phyloP scores from a whole-genome alignment of 208 protist genomes.

The Trypanosoma cruzi region DNA sequence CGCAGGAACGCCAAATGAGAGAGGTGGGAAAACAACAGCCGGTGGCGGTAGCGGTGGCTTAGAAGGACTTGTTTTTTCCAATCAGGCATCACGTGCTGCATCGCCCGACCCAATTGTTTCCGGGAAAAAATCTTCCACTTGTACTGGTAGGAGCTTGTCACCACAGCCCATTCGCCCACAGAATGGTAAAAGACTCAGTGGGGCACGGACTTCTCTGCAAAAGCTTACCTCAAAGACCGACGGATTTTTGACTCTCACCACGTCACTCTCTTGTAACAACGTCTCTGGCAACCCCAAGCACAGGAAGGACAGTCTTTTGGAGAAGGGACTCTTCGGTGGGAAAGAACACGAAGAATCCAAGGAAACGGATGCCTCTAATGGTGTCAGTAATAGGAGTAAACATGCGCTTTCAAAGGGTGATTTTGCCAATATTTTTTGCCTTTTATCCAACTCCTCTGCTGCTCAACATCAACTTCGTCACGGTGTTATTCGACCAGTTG shows the following conservation, averaged over 20 bases:
- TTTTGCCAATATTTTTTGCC: constrained; percentile 60
- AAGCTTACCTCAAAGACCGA: constrained; percentile 37
- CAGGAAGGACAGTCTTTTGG: constrained; percentile 35
- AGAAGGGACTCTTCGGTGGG: constrained; percentile 46
- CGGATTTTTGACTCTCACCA: constrained; percentile 50
- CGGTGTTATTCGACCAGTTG: constrained; percentile 56
- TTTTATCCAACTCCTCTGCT: constrained; percentile 52
- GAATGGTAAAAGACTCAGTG: neutral
- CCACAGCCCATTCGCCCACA: constrained; percentile 5
- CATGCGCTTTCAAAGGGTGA: constrained; percentile 5
- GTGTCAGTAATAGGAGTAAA: neutral
- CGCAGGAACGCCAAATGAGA: neutral
- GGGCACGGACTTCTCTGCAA: constrained; percentile 10
- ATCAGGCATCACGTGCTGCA: constrained; percentile 30
- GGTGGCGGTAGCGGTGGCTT: neutral
- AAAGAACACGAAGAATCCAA: constrained; percentile 7
- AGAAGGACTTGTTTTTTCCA: constrained; percentile 36
- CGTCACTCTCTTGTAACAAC: constrained; percentile 61
- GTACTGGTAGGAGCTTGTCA: constrained; percentile 7
- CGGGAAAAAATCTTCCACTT: constrained; percentile 1
- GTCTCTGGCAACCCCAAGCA: constrained; percentile 66
- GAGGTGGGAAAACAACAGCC: neutral
- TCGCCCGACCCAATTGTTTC: constrained; percentile 24
- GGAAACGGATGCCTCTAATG: neutral
- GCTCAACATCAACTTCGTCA: constrained; percentile 74